These are phyloP conservation scores for Aspergillus uvarum DNA, from an alignment of 2,329 filamentous ascomycete species.

Conservation along the genomic window DNA sequence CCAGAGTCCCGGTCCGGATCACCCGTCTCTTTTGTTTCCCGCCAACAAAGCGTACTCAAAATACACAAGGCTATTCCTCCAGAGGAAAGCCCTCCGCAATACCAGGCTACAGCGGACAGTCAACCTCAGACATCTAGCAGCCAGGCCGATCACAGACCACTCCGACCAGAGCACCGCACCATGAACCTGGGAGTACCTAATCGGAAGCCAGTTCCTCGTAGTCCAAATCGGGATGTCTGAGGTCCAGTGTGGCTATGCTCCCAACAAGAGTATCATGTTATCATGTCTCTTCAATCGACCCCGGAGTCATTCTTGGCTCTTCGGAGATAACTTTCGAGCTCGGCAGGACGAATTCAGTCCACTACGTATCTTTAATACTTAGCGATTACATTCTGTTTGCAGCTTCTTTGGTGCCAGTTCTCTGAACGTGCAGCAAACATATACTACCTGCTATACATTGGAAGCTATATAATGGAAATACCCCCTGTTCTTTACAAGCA, in stretches of 20 bases:
- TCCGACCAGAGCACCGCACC: constrained; percentile 26
- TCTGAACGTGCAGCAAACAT: neutral
- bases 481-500: neutral
- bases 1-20: constrained; percentile 37
- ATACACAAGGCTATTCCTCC: constrained; percentile 24
- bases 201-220: constrained; percentile 40
- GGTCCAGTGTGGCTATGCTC: neutral
- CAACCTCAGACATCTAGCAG: constrained; percentile 15
- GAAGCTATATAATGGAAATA: neutral
- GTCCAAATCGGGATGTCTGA: constrained; percentile 15
- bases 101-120: constrained; percentile 28
- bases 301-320: neutral
- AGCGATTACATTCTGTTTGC: neutral
- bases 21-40: constrained; percentile 31
- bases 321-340: neutral
- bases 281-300: neutral
- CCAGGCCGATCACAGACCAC: constrained; percentile 21
- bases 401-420: neutral
- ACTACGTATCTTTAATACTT: neutral
- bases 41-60: constrained; percentile 36
- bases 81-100: constrained; percentile 34
- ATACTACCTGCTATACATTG: neutral
- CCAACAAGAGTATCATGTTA: neutral
- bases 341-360: neutral
- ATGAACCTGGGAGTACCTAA: constrained; percentile 41